Evolutionary conservation across 495 filamentous ascomycete genomes (phyloP), one percentile per base, ranked within the genome.

Genomic region (Aspergillus ostianus): DNA sequence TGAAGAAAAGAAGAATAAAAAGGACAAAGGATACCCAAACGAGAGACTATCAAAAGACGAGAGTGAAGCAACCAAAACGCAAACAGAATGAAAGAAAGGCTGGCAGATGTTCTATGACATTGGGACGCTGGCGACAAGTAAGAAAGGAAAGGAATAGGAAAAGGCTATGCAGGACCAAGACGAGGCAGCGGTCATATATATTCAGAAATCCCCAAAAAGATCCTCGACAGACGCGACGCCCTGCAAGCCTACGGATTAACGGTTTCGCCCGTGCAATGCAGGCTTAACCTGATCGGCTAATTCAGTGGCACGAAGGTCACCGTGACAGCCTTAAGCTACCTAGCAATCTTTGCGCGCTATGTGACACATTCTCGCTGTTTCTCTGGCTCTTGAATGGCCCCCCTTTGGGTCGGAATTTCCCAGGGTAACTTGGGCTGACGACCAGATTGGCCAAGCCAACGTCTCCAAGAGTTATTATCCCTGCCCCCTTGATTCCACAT

Each of bases 301-400:
- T 61, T 59, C 27, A 53, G 58, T 61, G 58, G 64, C 53, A 67
- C 53, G 60, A 59, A 56, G 51, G 45, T 44, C 46, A 48, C 20
- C 23, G 55, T 53, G 60, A 59, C 49, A 61, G 56, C 53, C 54
- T 55, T 60, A 55, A 41, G 57, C 36, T 12, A 15, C 4, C 55
- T 60, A 15, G 36, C 36, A 41, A 41, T 17, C 58, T 60, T 58
- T 55, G 53, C 47, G 51, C 55, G 46, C 44, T 58, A 63, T 59
- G 56, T 60, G 55, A 63, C 61, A 59, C 64, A 67, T 67, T 67
- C 64, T 52, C 48, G 54, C 56, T 41, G 18, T 23, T 55, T 56
- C 45, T 47, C 58, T 55, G 48, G 56, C 29, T 7, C 29, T 32
- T 41, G 13, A 17, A 13, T 41, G 36, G 36, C 36, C 36, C 36